These are phyloP conservation scores for Gloeopeniophorella convolvens DNA, from an alignment of 768 basidiomycete genomes.

Conservation along the genomic window DNA sequence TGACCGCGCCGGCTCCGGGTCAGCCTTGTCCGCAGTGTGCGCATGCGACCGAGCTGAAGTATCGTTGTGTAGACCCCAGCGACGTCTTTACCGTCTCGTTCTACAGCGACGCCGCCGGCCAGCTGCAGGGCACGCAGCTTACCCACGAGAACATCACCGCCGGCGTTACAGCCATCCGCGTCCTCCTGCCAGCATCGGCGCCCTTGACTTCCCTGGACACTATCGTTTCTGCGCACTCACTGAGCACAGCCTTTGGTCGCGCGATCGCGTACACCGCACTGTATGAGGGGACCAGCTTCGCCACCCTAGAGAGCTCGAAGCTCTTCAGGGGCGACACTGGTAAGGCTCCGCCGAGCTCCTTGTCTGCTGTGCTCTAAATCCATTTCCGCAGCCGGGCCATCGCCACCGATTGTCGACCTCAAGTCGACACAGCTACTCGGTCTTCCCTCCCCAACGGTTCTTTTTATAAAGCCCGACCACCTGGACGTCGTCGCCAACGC, in stretches of 20 bases:
- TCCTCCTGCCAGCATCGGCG: conserved; percentile 68
- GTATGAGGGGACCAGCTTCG: conserved; percentile 68
- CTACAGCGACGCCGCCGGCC: conserved; percentile 46
- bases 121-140: conserved; percentile 55
- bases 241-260: conserved; percentile 75
- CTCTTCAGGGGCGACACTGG: conserved; percentile 42
- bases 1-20: conserved; percentile 46
- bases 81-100: conserved; percentile 68
- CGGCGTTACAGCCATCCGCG: conserved; percentile 74
- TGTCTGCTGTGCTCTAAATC: not conserved
- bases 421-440: conserved; percentile 42
- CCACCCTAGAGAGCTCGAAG: conserved; percentile 52
- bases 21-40: conserved; percentile 24
- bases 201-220: conserved; percentile 67
- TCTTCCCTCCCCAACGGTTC: conserved; percentile 68
- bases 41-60: conserved; percentile 1
- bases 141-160: conserved; percentile 86
- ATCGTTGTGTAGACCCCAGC: conserved; percentile 37
- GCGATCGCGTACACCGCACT: conserved; percentile 74
- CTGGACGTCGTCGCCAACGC: conserved; percentile 45
- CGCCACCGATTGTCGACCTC: conserved; percentile 42
- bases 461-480: conserved; percentile 68
- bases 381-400: not conserved
- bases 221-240: conserved; percentile 63
- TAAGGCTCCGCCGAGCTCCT: conserved; percentile 21